phyloP scores from a whole-genome alignment of 352 stramenopile genomes.

The Thalassiosira exigua region DNA sequence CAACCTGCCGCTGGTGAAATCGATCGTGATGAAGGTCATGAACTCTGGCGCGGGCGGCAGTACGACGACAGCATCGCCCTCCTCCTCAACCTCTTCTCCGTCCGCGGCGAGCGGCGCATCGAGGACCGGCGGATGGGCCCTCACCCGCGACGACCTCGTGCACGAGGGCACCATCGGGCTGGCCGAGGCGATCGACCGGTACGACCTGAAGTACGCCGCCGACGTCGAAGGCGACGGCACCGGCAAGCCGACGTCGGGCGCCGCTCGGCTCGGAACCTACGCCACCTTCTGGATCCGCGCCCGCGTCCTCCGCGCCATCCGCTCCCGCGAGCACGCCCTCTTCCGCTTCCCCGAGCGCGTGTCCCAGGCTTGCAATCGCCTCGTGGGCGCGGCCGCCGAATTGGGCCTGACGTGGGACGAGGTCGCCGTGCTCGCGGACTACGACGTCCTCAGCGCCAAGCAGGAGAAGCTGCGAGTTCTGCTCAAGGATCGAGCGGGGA shows the following conservation, averaged over 20 bases:
- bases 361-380: conserved; percentile 55
- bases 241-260: conserved; percentile 16
- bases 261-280: conserved; percentile 75
- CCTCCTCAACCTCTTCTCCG: neutral
- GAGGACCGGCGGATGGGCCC: conserved; percentile 18
- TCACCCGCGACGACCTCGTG: conserved; percentile 72
- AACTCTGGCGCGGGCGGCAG: conserved; percentile 1
- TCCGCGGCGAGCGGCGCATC: neutral
- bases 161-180: conserved; percentile 82
- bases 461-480: conserved; percentile 15
- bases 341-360: conserved; percentile 70
- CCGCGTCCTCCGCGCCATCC: conserved; percentile 71
- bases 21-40: conserved; percentile 49
- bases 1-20: conserved; percentile 56
- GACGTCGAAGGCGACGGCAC: neutral
- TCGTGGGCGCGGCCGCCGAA: conserved; percentile 42
- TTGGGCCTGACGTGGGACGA: conserved; percentile 39
- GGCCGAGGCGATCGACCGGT: conserved; percentile 75
- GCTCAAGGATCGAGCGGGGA: conserved; percentile 34
- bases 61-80: neutral
- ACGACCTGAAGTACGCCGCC: conserved; percentile 57
- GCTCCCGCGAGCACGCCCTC: conserved; percentile 70
- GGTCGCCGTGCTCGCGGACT: conserved; percentile 29
- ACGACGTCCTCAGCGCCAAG: neutral
- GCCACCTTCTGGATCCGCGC: conserved; percentile 82